Conservation (phyloP, 805 yeast genomes). For the Ogataea pilisensis region DNA sequence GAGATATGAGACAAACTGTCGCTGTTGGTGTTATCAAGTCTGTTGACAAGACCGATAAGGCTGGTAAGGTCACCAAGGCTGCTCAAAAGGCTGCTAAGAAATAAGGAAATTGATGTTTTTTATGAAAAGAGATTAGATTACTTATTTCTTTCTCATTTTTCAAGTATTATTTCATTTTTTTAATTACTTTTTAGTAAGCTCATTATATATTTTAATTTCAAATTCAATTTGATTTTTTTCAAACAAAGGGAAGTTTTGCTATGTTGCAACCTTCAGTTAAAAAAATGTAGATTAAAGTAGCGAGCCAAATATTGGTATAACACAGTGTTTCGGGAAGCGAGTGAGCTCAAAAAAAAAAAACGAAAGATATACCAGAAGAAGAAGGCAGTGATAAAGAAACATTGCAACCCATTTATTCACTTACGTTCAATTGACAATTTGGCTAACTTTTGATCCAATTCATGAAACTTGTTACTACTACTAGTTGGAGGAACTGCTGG, state of each 20-base stretch:
- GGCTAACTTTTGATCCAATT: conserved; percentile 12
- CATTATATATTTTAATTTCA: background rate
- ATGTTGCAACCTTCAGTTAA: too few species aligned
- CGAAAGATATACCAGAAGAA: too few species aligned
- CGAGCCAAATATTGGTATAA: too few species aligned
- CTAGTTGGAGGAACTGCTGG: background rate
- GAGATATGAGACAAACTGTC: conserved; percentile 99
- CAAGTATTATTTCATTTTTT: background rate
- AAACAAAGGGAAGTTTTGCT: too few species aligned
- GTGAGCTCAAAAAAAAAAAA: too few species aligned
- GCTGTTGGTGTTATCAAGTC: conserved; percentile 99
- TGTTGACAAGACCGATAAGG: conserved; percentile 78
- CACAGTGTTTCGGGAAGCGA: too few species aligned
- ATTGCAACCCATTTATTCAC: too few species aligned
- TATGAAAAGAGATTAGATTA: background rate
- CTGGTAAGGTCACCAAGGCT: conserved; percentile 96
- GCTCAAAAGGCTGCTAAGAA: conserved; percentile 80
- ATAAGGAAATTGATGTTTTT: conserved; percentile 35
- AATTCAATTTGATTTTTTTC: background rate
- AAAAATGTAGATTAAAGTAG: too few species aligned
- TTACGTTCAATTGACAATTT: conserved; percentile 6
- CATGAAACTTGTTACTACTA: conserved; percentile 5
- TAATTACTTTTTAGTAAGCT: background rate
- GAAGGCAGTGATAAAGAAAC: too few species aligned
- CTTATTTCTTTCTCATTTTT: conserved; percentile 3